These are phyloP conservation scores for Wickerhamomyces sp. DNA, from an alignment of 1,139 yeast species.

Conservation along the genomic window DNA sequence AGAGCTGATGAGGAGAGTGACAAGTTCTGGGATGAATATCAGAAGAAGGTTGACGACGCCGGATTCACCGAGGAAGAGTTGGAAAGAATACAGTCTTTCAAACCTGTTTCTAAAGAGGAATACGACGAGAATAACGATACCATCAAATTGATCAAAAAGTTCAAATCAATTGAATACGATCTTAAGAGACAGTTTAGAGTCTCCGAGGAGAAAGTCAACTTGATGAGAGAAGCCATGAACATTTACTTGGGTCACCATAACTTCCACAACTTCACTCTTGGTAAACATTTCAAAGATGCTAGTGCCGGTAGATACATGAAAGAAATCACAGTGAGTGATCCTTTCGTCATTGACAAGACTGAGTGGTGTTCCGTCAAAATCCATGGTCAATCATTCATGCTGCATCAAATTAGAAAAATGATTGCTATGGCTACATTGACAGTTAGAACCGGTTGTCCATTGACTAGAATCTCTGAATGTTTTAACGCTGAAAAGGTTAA, in stretches of 20 bases:
- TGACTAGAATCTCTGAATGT: slow-evolving; percentile 69
- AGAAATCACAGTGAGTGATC: slow-evolving; percentile 74
- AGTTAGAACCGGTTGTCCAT: slow-evolving; percentile 82
- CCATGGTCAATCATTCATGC: slow-evolving; percentile 98
- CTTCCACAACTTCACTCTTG: slow-evolving; percentile 91
- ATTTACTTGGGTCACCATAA: slow-evolving; percentile 85
- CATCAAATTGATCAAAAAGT: slow-evolving; percentile 43
- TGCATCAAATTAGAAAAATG: slow-evolving; percentile 97
- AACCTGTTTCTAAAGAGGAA: slow-evolving; percentile 29
- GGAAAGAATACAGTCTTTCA: slow-evolving; percentile 27
- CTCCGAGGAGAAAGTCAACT: slow-evolving; percentile 51
- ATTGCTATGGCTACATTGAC: slow-evolving; percentile 90
- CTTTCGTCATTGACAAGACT: slow-evolving; percentile 86
- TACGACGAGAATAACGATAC: slow-evolving; percentile 28
- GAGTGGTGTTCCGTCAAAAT: slow-evolving; percentile 96
- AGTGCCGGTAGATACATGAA: slow-evolving; percentile 83
- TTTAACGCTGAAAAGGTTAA: slow-evolving; percentile 71
- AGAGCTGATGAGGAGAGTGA: slow-evolving; percentile 64
- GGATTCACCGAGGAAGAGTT: slow-evolving; percentile 49
- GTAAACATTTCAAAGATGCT: slow-evolving; percentile 82
- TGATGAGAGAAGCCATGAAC: slow-evolving; percentile 63
- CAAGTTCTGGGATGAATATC: slow-evolving; percentile 64
- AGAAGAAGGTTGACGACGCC: slow-evolving; percentile 35
- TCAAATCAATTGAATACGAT: slow-evolving; percentile 62
- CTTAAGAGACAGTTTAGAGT: slow-evolving; percentile 69